Evolutionary conservation across 2,329 filamentous ascomycete species (phyloP).

Genomic region (Delphinella strobiligena): DNA sequence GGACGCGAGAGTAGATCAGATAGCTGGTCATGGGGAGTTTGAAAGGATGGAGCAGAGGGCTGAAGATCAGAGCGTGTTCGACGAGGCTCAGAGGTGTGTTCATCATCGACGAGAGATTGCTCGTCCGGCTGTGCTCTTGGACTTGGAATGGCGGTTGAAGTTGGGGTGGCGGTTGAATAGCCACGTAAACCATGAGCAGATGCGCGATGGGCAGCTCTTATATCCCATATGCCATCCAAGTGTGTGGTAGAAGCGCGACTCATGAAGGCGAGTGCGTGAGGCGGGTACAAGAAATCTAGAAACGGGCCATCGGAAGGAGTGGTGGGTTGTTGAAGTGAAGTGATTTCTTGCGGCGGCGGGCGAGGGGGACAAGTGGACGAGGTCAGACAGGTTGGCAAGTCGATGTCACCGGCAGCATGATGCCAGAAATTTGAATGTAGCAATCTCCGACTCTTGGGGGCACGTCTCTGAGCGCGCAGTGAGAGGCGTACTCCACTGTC

Average conservation of each 20-base stretch:
- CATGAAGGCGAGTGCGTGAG: slow-evolving; percentile 26
- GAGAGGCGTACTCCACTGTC: slow-evolving; percentile 43
- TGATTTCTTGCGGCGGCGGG: not conserved
- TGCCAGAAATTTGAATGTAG: slow-evolving; percentile 46
- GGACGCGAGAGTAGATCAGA: not conserved
- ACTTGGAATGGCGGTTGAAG: not conserved
- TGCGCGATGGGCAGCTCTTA: not conserved
- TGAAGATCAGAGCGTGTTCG: no score
- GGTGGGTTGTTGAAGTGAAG: not conserved
- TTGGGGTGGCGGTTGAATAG: slow-evolving; percentile 8
- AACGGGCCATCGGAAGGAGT: slow-evolving; percentile 14
- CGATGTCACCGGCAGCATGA: slow-evolving; percentile 39
- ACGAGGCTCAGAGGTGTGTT: no score
- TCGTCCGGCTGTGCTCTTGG: no score
- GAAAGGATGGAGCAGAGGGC: not conserved
- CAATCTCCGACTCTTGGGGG: slow-evolving; percentile 32
- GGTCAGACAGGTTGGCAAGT: slow-evolving; percentile 13
- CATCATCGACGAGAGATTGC: no score
- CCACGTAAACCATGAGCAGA: slow-evolving; percentile 1
- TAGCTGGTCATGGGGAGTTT: not conserved
- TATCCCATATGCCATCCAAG: not conserved
- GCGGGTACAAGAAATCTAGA: slow-evolving; percentile 38
- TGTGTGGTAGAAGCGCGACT: slow-evolving; percentile 2
- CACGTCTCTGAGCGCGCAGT: slow-evolving; percentile 27
- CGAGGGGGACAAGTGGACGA: not conserved